A percentile compares a stretch with the other conserved stretches of the same genome.
Conservation (phyloP, 495 filamentous ascomycete species). For the Aspergillus olivimuriae region DNA sequence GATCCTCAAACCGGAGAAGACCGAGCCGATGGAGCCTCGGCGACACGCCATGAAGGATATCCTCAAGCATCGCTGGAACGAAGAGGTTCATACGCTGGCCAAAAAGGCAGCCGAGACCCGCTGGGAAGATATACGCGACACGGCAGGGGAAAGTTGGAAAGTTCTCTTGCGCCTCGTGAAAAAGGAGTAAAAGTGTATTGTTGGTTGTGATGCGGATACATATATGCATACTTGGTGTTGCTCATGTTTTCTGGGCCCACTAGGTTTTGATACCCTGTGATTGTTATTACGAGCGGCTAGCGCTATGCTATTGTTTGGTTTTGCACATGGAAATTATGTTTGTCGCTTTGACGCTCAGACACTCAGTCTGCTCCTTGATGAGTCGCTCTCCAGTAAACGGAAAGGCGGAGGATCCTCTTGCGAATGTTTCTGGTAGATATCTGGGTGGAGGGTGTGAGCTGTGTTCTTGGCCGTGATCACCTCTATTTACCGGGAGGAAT, state of each 20-base stretch:
- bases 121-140: slow-evolving; percentile 54
- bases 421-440: too few species aligned
- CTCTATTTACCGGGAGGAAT: too few species aligned
- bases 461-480: too few species aligned
- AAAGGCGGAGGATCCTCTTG: too few species aligned
- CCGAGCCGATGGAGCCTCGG: slow-evolving; percentile 13
- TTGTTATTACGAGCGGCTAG: slow-evolving; percentile 3
- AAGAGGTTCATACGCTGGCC: slow-evolving; percentile 63
- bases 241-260: background rate
- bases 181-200: slow-evolving; percentile 21
- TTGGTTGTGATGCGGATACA: slow-evolving; percentile 5
- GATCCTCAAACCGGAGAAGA: slow-evolving; percentile 19
- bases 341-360: too few species aligned
- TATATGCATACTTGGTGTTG: slow-evolving; percentile 9
- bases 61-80: slow-evolving; percentile 75
- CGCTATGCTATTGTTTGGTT: slow-evolving; percentile 5
- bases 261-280: slow-evolving; percentile 15
- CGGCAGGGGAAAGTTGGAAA: slow-evolving; percentile 28
- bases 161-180: slow-evolving; percentile 26
- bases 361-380: too few species aligned
- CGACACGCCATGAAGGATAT: slow-evolving; percentile 52
- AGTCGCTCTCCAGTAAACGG: too few species aligned
- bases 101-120: slow-evolving; percentile 59
- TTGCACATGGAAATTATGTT: slow-evolving; percentile 6
- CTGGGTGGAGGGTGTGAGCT: too few species aligned